Evolutionary conservation across 768 basidiomycete species (phyloP), one percentile per base, ranked within the genome.

Genomic region (Pleurotus eryngii): DNA sequence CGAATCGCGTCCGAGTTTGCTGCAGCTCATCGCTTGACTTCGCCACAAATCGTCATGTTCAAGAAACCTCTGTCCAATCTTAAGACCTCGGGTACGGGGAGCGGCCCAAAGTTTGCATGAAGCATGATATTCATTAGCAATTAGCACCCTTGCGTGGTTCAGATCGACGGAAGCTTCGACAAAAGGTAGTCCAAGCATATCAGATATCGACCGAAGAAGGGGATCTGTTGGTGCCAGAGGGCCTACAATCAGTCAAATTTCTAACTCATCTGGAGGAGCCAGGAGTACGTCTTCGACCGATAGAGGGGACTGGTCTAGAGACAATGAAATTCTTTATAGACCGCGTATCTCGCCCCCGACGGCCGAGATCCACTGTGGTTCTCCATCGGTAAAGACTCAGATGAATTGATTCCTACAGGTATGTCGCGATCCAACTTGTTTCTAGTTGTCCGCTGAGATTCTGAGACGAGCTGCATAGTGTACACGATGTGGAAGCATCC

Each of bases 401-500:
- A 86, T 11, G 83, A 84, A 42, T 73, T 92, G 35, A 81, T 91
- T 45, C 91, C 91, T n/a, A 87, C 89, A 39, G 49, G 59, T 60
- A 42, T 38, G 20, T 35, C 11, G 30, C 4, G 30, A 35, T 35
- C 0, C 30, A 35, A 11, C 30, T 3, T 35, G 30, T 35, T 35
- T 35, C 30, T 8, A 35, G 2, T 35, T 35, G 30, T 35, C 30
- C 8, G 3, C 30, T 35, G 30, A 35, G 30, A 35, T 35, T 35
- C 30, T 35, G 30, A 30, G 30, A 30, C 30, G 30, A 35, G 30
- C 30, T 9, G 30, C 14, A 38, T 47, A 58, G 81, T 91, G 15
- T 92, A 92, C 65, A 89, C 91, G 0, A 70, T 94, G 20, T 90
- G 90, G 88, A 91, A 88, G 67, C 81, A 81, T 42, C 80, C 81